Evolutionary conservation across 2,329 filamentous ascomycete species (phyloP).

Genomic region (Biscogniauxia sp.): DNA sequence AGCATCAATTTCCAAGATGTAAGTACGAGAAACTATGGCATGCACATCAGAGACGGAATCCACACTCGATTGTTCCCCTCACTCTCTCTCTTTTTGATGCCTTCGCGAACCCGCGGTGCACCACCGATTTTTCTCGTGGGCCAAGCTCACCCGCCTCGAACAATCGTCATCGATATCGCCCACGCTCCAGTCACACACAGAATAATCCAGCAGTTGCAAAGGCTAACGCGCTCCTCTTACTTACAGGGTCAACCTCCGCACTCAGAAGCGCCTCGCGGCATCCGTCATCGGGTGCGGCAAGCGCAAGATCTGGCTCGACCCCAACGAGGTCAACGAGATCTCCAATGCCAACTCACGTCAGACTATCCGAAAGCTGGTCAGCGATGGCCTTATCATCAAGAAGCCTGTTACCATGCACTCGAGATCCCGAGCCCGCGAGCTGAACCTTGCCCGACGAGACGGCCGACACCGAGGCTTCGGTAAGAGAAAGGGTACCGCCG

Average conservation of each 20-base stretch:
- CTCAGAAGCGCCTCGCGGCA: constrained; percentile 99
- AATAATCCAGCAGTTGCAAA: neutral
- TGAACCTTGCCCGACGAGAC: constrained; percentile 90
- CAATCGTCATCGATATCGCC: constrained; percentile 8
- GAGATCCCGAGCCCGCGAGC: constrained; percentile 89
- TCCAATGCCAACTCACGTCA: constrained; percentile 99
- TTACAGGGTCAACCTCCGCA: constrained; percentile 96
- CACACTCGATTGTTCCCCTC: neutral
- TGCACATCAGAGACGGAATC: neutral
- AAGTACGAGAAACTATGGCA: constrained; percentile 18
- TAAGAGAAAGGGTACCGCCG: constrained; percentile 99
- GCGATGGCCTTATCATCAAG: constrained; percentile 99
- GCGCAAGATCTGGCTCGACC: constrained; percentile 99
- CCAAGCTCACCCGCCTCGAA: neutral
- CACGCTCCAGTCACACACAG: neutral
- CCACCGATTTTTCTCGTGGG: constrained; percentile 1
- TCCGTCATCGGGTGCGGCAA: constrained; percentile 98
- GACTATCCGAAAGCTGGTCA: constrained; percentile 98
- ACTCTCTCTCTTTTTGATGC: neutral
- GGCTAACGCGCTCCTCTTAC: constrained; percentile 21
- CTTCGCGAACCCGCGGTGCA: too few species aligned
- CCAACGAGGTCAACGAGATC: constrained; percentile 99
- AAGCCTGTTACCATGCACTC: constrained; percentile 99
- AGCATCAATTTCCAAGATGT: constrained; percentile 31
- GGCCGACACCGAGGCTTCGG: constrained; percentile 98